Evolutionary conservation across 805 yeast genomes (phyloP).

Genomic region (Wickerhamomyces mucosus): DNA sequence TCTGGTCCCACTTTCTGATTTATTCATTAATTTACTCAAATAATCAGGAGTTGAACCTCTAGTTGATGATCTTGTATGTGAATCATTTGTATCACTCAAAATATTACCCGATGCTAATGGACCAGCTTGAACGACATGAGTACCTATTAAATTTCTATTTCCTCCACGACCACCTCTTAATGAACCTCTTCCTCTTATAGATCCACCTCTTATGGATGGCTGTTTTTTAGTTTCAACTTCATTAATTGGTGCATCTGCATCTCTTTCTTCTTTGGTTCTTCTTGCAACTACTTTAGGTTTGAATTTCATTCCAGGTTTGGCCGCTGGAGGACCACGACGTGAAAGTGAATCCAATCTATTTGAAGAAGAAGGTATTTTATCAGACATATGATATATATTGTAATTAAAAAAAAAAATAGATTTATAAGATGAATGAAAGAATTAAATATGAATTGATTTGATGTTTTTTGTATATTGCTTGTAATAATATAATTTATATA

Average conservation of each 20-base stretch:
- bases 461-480: too few relatives aligned
- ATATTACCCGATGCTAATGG: slow-evolving; percentile 58
- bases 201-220: slow-evolving; percentile 4
- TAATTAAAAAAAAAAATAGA: not conserved
- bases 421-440: too few relatives aligned
- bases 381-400: slow-evolving; percentile 16
- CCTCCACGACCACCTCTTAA: slow-evolving; percentile 15
- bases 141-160: slow-evolving; percentile 27
- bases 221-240: slow-evolving; percentile 6
- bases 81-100: slow-evolving; percentile 11
- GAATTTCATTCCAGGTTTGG: slow-evolving; percentile 57
- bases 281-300: slow-evolving; percentile 84
- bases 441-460: too few relatives aligned
- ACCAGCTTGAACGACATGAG: slow-evolving; percentile 63
- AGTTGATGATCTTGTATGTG: slow-evolving; percentile 15
- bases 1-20: slow-evolving; percentile 14
- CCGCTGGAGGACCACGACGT: slow-evolving; percentile 18
- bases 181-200: slow-evolving; percentile 8
- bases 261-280: slow-evolving; percentile 77
- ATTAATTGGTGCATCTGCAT: slow-evolving; percentile 50
- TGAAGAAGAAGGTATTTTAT: slow-evolving; percentile 14
- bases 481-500: too few relatives aligned
- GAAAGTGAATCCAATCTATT: slow-evolving; percentile 32
- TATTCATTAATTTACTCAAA: slow-evolving; percentile 24
- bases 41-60: slow-evolving; percentile 34